Conservation (phyloP, 2,329 filamentous ascomycete species). For the Diatrype stigma region DNA sequence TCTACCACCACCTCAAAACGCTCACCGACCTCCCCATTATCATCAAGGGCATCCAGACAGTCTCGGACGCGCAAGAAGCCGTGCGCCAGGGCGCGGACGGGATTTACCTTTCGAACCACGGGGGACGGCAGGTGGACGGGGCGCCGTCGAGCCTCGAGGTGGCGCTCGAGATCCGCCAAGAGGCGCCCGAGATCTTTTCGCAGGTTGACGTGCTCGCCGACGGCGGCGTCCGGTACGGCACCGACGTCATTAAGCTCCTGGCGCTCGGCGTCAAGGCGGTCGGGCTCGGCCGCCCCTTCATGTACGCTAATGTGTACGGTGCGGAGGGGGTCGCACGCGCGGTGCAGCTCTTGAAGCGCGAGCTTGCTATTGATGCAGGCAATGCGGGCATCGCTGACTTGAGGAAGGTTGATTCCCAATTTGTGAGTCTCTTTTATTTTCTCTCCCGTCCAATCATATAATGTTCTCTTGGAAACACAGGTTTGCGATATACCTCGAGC, state of each 20-base stretch:
- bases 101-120: constrained; percentile 33
- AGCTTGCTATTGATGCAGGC: constrained; percentile 31
- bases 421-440: constrained; percentile 12
- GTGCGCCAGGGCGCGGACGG: constrained; percentile 22
- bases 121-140: constrained; percentile 30
- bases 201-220: constrained; percentile 29
- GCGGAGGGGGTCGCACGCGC: constrained; percentile 37
- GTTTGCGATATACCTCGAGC: too few relatives aligned
- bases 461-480: too few relatives aligned
- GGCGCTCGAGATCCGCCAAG: constrained; percentile 22
- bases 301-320: constrained; percentile 46
- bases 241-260: constrained; percentile 29
- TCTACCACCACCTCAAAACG: constrained; percentile 11
- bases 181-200: constrained; percentile 25
- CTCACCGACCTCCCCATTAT: constrained; percentile 23
- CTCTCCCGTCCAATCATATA: too few relatives aligned
- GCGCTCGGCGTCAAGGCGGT: constrained; percentile 30
- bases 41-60: constrained; percentile 31
- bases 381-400: constrained; percentile 25
- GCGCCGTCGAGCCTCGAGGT: constrained; percentile 25
- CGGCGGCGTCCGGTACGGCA: constrained; percentile 31
- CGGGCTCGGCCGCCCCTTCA: constrained; percentile 39
- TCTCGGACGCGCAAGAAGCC: constrained; percentile 25
- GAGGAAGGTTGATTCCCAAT: constrained; percentile 16
- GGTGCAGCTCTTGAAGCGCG: constrained; percentile 40